Percentiles rank a stretch among this genome's conserved stretches.
Evolutionary conservation across 148 eudicot species (phyloP).

Genomic region (Salicornia ramosissima): DNA sequence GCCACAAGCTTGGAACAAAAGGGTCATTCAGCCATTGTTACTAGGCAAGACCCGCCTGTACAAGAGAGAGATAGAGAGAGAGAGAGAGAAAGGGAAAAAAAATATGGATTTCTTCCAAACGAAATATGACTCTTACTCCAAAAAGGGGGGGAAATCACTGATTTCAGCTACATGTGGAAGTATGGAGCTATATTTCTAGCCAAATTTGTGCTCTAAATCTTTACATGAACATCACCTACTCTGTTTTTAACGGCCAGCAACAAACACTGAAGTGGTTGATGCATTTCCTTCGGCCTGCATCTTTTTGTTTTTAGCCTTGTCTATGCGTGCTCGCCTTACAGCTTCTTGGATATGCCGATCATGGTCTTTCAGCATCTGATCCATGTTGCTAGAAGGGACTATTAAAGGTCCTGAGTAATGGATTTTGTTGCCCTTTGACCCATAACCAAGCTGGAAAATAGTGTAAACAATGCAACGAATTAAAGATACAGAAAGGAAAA

Average conservation of each 20-base stretch:
- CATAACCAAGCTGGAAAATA: constrained; percentile 62
- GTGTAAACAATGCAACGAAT: not conserved
- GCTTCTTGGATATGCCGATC: constrained; percentile 93
- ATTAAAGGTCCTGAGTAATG: constrained; percentile 95
- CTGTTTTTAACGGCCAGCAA: constrained; percentile 49
- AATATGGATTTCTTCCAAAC: constrained; percentile 9
- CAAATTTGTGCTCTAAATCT: constrained; percentile 20
- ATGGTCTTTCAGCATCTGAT: constrained; percentile 85
- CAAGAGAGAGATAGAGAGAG: constrained; percentile 11
- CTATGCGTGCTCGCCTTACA: constrained; percentile 70
- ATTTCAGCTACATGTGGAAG: constrained; percentile 19
- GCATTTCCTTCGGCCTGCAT: constrained; percentile 44
- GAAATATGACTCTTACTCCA: constrained; percentile 16
- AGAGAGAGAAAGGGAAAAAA: constrained; percentile 2
- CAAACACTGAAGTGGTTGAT: constrained; percentile 44
- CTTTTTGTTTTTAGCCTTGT: constrained; percentile 63
- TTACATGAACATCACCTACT: constrained; percentile 21
- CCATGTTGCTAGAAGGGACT: constrained; percentile 80
- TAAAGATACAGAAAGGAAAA: not conserved
- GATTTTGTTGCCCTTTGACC: constrained; percentile 79
- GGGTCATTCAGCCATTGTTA: constrained; percentile 9
- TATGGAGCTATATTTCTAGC: constrained; percentile 3
- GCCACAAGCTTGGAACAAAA: constrained; percentile 16
- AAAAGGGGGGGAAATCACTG: constrained; percentile 19
- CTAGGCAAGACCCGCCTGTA: constrained; percentile 22